phyloP scores from a whole-genome alignment of 1,139 yeast genomes.

The Geotrichum macrosporum region DNA sequence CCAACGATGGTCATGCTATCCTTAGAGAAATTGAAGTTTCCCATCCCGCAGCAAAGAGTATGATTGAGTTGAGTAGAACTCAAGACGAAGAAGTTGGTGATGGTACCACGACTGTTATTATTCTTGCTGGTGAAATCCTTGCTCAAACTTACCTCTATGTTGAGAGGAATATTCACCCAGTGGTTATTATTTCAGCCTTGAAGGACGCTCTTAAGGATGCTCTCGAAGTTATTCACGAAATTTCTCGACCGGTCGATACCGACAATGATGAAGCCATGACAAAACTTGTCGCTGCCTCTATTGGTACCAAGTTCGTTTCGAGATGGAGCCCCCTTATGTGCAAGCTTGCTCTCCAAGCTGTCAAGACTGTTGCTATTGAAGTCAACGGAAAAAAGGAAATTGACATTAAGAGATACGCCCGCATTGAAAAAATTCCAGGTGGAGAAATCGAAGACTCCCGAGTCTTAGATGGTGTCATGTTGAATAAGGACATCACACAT shows the following conservation, averaged over 20 bases:
- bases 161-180: slow-evolving; percentile 96
- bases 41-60: slow-evolving; percentile 98
- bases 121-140: slow-evolving; percentile 88
- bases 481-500: slow-evolving; percentile 96
- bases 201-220: slow-evolving; percentile 91
- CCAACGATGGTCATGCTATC: slow-evolving; percentile 98
- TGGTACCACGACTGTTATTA: slow-evolving; percentile 93
- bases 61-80: slow-evolving; percentile 95
- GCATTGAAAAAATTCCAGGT: slow-evolving; percentile 95
- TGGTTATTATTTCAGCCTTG: slow-evolving; percentile 88
- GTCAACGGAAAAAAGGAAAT: slow-evolving; percentile 70
- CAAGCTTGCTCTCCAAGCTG: slow-evolving; percentile 79
- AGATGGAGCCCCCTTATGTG: slow-evolving; percentile 95
- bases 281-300: slow-evolving; percentile 79
- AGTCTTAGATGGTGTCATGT: slow-evolving; percentile 85
- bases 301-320: slow-evolving; percentile 91
- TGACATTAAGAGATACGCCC: slow-evolving; percentile 86
- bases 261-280: slow-evolving; percentile 83
- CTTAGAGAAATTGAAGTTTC: slow-evolving; percentile 95
- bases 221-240: slow-evolving; percentile 76
- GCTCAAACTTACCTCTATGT: slow-evolving; percentile 92
- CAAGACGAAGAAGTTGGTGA: slow-evolving; percentile 99
- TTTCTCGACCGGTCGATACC: slow-evolving; percentile 79
- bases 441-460: slow-evolving; percentile 88
- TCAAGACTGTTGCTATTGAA: slow-evolving; percentile 70